A percentile compares a stretch with the other conserved stretches of the same genome.
phyloP scores from a whole-genome alignment of 345 rosid genomes.

The Citrus sp. region DNA sequence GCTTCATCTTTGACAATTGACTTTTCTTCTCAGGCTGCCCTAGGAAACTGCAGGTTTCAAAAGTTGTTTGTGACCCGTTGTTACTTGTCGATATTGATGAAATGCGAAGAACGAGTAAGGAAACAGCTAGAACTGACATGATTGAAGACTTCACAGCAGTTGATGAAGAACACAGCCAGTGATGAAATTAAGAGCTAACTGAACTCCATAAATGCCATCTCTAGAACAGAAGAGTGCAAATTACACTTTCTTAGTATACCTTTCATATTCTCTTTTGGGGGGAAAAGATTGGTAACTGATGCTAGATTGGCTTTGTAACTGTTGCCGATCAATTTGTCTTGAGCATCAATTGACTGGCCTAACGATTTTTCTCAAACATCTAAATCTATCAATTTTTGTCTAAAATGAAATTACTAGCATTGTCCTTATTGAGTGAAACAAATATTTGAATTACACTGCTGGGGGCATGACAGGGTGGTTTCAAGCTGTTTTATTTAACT shows the following conservation, averaged over 20 bases:
- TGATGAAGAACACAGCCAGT: conserved; percentile 20
- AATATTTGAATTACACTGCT: no score
- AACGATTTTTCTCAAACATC: no score
- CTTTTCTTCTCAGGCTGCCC: conserved; percentile 58
- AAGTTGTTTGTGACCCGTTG: conserved; percentile 54
- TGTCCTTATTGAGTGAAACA: no score
- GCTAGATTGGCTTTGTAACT: not conserved
- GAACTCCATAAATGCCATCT: not conserved
- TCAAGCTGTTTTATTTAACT: no score
- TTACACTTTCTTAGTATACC: not conserved
- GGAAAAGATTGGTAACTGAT: not conserved
- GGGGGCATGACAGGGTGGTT: no score
- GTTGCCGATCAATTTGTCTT: no score
- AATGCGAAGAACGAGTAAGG: conserved; percentile 45
- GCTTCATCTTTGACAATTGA: not conserved
- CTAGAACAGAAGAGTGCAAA: not conserved
- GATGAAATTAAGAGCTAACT: not conserved
- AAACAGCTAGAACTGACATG: conserved; percentile 33
- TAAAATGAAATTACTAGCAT: no score
- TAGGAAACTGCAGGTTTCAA: conserved; percentile 41
- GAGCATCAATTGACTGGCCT: no score
- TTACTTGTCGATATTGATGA: conserved; percentile 71
- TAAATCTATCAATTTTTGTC: no score
- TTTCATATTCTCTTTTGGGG: not conserved
- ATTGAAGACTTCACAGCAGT: conserved; percentile 77